These are phyloP conservation scores for Phyllosticta citrichinensis DNA, from an alignment of 2,329 filamentous ascomycete species.

Conservation along the genomic window DNA sequence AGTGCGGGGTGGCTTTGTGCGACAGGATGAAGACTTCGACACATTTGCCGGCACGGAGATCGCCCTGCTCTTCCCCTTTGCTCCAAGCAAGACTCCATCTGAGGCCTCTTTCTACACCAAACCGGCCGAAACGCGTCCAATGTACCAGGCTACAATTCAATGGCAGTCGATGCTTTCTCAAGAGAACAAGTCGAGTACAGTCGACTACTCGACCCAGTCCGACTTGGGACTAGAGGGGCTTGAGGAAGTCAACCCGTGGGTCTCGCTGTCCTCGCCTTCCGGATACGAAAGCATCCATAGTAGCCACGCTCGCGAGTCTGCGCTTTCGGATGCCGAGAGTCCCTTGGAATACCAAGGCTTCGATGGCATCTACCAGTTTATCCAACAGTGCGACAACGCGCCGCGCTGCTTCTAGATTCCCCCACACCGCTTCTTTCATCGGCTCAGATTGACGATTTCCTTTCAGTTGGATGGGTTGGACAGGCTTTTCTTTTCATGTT, in stretches of 20 bases:
- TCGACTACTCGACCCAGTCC: constrained; percentile 30
- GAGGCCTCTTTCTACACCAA: constrained; percentile 36
- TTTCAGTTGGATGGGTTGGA: not conserved
- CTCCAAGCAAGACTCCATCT: constrained; percentile 48
- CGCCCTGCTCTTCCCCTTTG: constrained; percentile 78
- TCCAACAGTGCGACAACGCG: constrained; percentile 48
- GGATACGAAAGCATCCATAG: constrained; percentile 49
- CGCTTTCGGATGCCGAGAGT: constrained; percentile 19
- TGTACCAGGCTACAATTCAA: constrained; percentile 36
- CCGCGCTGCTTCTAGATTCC: not conserved
- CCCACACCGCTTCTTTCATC: not conserved
- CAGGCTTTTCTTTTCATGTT: not conserved
- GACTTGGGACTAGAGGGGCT: constrained; percentile 31
- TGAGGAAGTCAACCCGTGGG: constrained; percentile 42
- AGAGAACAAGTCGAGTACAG: constrained; percentile 13
- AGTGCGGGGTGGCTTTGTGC: constrained; percentile 67
- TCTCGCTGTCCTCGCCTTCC: constrained; percentile 34
- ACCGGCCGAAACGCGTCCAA: constrained; percentile 22
- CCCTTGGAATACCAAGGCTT: constrained; percentile 51
- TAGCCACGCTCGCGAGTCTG: constrained; percentile 37
- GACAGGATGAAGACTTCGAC: constrained; percentile 71
- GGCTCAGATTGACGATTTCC: constrained; percentile 4
- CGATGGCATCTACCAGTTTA: constrained; percentile 56
- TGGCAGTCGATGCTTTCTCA: constrained; percentile 49
- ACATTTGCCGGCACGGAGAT: constrained; percentile 56